Evolutionary conservation across 495 filamentous ascomycete species (phyloP), one percentile per base, ranked within the genome.

Genomic region (Penicillium flavigenum): DNA sequence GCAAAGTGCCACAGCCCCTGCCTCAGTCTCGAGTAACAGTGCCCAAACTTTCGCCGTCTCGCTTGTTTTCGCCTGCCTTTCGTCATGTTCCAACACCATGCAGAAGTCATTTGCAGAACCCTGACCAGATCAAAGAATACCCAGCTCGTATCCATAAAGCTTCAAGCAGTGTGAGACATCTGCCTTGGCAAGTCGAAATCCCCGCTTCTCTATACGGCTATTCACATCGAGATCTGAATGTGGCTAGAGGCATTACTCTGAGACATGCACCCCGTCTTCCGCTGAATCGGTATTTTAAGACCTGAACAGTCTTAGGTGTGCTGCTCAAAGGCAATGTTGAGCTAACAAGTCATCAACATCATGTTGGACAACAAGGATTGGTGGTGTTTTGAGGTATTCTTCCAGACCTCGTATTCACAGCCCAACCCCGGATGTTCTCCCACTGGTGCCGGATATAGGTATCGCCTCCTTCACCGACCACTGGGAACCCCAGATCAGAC

Each of bases 341-440:
- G 50, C 50, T 55, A 49, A 47, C 41, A 58, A 48, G 48, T 31
- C 44, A 54, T 57, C 47, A 34, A 42, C 38, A 31, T 47, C 44
- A 51, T 44, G 45, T 34, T 45, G 24, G 2, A 38, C 50, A 31
- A 57, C 24, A 39, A 41, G 29, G 36, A 61, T 61, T 61, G 61
- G 48, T 60, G 50, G 45, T 63, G 50, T 61, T 50, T 60, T 50
- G 39, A 50, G 34, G 32, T 36, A 39, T 17, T 63, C 65, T 64
- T 62, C 49, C 63, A 67, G 59, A 66, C 50, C 71, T 74, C 71
- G 71, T 74, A 72, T 74, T 68, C 63, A 31, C 59, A 58, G 32
- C 31, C 55, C 51, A 29, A 29, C 31, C 54, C 26, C 26, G 48
- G 53, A 54, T 52, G 52, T 9, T 54, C 48, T 31, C 9, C 29